A percentile compares a stretch with the other conserved stretches of the same genome.
These are phyloP conservation scores for Zoysia pacifica DNA, from an alignment of 176 grass and related monocot genomes.

Conservation along the genomic window DNA sequence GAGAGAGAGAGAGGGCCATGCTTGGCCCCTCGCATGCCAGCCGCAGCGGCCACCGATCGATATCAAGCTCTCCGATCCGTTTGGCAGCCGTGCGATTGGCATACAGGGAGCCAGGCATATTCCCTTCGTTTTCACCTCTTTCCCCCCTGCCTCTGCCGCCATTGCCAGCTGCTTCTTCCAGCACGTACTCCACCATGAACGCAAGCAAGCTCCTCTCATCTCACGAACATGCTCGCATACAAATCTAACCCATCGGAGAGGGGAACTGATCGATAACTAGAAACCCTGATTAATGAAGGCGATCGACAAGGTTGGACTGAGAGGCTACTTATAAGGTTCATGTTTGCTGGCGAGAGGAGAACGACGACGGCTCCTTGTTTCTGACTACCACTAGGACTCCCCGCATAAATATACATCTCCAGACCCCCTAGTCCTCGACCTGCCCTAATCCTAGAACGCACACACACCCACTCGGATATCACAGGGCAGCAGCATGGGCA, in stretches of 20 bases:
- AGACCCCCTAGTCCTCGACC: slow-evolving; percentile 3
- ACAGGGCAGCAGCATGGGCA: slow-evolving; percentile 13
- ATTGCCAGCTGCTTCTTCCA: neutral
- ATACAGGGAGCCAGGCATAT: slow-evolving; percentile 82
- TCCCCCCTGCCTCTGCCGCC: neutral
- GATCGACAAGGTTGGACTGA: too few relatives aligned
- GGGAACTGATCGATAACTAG: too few relatives aligned
- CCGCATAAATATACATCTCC: slow-evolving; percentile 15
- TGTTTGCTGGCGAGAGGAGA: neutral
- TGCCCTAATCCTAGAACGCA: slow-evolving; percentile 19
- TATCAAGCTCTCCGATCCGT: neutral
- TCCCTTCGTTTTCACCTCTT: slow-evolving; percentile 43
- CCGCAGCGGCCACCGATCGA: slow-evolving; percentile 49
- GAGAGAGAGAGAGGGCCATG: slow-evolving; percentile 50
- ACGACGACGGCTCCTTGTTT: neutral
- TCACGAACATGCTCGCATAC: too few relatives aligned
- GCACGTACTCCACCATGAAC: neutral
- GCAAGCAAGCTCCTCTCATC: neutral
- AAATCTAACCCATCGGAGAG: too few relatives aligned
- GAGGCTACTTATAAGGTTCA: too few relatives aligned
- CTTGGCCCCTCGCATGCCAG: slow-evolving; percentile 74
- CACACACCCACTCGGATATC: neutral
- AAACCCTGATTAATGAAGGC: too few relatives aligned
- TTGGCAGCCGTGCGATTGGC: slow-evolving; percentile 54
- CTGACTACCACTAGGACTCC: neutral